Percentiles rank a stretch among this genome's conserved stretches.
These are phyloP conservation scores for Podospora anserina DNA, from an alignment of 495 filamentous ascomycete genomes.

Conservation along the genomic window DNA sequence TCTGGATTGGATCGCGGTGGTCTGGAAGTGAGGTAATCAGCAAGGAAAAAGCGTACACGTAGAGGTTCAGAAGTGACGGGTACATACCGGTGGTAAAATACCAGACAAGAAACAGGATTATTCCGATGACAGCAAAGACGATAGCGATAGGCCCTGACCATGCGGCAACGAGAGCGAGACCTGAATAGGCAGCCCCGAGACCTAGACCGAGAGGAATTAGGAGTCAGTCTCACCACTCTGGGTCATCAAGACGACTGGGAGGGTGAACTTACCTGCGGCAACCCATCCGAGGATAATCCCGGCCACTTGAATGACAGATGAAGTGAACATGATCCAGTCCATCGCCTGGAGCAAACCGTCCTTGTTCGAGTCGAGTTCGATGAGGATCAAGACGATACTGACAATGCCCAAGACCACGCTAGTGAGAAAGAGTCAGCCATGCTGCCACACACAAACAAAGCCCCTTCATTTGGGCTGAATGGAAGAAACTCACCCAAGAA, in stretches of 20 bases:
- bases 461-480: neutral
- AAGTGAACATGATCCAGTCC: neutral
- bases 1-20: neutral
- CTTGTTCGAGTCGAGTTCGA: neutral
- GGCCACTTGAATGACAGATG: neutral
- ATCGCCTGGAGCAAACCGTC: slow-evolving; percentile 1
- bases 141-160: neutral
- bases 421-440: neutral
- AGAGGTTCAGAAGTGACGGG: neutral
- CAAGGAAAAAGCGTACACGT: too few relatives aligned
- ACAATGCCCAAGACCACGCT: neutral
- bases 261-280: neutral
- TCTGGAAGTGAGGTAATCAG: neutral
- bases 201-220: neutral
- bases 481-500: neutral
- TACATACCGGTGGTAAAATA: neutral
- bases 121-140: slow-evolving; percentile 1
- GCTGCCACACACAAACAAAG: neutral
- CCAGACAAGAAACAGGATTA: neutral
- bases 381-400: neutral
- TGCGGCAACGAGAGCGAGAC: neutral
- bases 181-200: neutral
- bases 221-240: too few relatives aligned
- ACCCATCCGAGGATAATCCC: neutral
- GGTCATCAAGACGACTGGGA: neutral